A percentile compares a stretch with the other conserved stretches of the same genome.
Conservation (phyloP, 2,329 filamentous ascomycete genomes). For the Sordariomycetes sp. region DNA sequence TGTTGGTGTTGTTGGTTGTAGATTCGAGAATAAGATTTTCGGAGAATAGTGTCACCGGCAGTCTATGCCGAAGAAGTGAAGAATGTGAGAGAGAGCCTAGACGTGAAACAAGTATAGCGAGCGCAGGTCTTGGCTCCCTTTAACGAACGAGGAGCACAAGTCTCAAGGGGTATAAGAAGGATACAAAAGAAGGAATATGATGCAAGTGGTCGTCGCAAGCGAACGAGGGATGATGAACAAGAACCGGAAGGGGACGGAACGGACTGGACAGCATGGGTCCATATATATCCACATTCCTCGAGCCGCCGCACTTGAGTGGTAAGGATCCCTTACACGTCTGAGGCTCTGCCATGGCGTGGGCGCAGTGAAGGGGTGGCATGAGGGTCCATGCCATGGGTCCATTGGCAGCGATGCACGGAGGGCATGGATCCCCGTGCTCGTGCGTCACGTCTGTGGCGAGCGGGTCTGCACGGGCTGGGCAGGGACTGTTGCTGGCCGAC, state of each 20-base stretch:
- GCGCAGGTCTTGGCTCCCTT: constrained; percentile 2
- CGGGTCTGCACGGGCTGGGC: not conserved
- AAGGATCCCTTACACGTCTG: not conserved
- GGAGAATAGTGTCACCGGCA: constrained; percentile 10
- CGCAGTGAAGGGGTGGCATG: not conserved
- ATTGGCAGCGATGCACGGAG: not conserved
- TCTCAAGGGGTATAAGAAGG: constrained; percentile 4
- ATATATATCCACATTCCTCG: not conserved
- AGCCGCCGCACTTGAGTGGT: not conserved
- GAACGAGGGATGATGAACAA: constrained; percentile 9
- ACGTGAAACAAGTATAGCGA: constrained; percentile 4
- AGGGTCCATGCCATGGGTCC: not conserved
- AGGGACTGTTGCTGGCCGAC: not conserved
- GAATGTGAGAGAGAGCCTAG: constrained; percentile 3
- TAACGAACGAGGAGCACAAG: constrained; percentile 4
- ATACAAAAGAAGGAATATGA: constrained; percentile 6
- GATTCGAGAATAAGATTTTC: constrained; percentile 8
- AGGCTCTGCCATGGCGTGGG: not conserved
- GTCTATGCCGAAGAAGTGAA: constrained; percentile 9
- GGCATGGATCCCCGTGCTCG: not conserved
- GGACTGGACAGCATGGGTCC: not conserved
- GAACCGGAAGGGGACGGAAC: constrained; percentile 3
- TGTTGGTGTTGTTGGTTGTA: constrained; percentile 10
- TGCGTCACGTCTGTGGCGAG: not conserved
- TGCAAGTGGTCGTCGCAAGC: constrained; percentile 10